Conservation (phyloP, 805 yeast genomes). For the Hanseniaspora guilliermondii region DNA sequence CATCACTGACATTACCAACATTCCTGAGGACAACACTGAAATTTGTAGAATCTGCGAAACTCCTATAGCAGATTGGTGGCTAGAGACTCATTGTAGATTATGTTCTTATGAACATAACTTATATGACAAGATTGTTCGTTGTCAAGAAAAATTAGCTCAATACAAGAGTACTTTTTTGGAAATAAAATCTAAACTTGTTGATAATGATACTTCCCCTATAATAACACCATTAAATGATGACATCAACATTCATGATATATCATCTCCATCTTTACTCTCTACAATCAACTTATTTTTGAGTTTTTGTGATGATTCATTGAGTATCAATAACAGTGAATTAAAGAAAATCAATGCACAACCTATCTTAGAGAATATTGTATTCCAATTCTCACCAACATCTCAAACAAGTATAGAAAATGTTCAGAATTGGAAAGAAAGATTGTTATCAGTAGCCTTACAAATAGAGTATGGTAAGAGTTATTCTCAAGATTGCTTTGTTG, state of each 20-base stretch:
- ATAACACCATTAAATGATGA: neutral
- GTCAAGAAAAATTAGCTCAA: slow-evolving; percentile 33
- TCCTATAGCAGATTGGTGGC: slow-evolving; percentile 89
- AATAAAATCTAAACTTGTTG: slow-evolving; percentile 9
- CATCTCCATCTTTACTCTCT: neutral
- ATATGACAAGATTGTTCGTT: slow-evolving; percentile 68
- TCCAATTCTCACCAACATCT: slow-evolving; percentile 48
- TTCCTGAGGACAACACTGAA: slow-evolving; percentile 72
- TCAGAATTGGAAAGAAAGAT: slow-evolving; percentile 23
- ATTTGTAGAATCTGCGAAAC: slow-evolving; percentile 88
- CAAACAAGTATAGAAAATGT: slow-evolving; percentile 41
- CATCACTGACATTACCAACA: slow-evolving; percentile 45
- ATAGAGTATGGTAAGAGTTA: slow-evolving; percentile 24
- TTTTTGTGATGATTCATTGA: slow-evolving; percentile 61
- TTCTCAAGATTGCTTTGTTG: slow-evolving; percentile 33
- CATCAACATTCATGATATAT: neutral
- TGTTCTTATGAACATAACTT: slow-evolving; percentile 77
- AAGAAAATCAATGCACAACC: slow-evolving; percentile 21
- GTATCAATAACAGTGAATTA: slow-evolving; percentile 60
- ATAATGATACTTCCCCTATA: neutral
- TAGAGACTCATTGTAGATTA: slow-evolving; percentile 78
- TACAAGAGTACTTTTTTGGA: slow-evolving; percentile 52
- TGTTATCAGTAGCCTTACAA: slow-evolving; percentile 15
- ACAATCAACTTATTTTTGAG: slow-evolving; percentile 12
- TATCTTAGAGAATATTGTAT: slow-evolving; percentile 4